Percentiles rank a stretch among this genome's conserved stretches.
phyloP scores from a whole-genome alignment of 805 yeast species.

The Starmerella scarabaei region DNA sequence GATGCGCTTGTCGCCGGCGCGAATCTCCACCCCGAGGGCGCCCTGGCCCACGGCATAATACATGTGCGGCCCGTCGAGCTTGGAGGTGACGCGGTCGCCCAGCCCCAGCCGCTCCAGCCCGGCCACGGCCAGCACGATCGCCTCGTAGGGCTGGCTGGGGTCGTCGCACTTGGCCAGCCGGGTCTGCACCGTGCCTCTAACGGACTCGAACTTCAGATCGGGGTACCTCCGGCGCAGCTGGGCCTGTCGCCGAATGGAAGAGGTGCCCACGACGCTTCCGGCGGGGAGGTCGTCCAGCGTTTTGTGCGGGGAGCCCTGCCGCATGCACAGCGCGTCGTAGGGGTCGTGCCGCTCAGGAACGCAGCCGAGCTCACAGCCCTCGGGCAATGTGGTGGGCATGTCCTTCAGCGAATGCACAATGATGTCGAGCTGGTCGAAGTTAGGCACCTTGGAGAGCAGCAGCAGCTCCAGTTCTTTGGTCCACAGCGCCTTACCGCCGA shows the following conservation, averaged over 20 bases:
- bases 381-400: constrained; percentile 78
- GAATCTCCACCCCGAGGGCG: constrained; percentile 84
- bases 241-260: constrained; percentile 86
- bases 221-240: constrained; percentile 75
- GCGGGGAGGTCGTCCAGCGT: constrained; percentile 61
- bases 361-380: constrained; percentile 80
- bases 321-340: constrained; percentile 80
- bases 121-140: constrained; percentile 84
- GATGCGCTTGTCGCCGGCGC: constrained; percentile 51
- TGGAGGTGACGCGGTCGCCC: constrained; percentile 60
- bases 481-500: constrained; percentile 95
- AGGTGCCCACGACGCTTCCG: constrained; percentile 85
- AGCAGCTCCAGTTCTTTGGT: constrained; percentile 84
- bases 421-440: constrained; percentile 62
- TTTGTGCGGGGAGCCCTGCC: constrained; percentile 47
- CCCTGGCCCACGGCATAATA: constrained; percentile 98
- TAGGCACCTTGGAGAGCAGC: constrained; percentile 44
- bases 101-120: constrained; percentile 68
- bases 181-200: constrained; percentile 76
- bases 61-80: constrained; percentile 65
- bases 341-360: constrained; percentile 82
- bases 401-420: constrained; percentile 92
- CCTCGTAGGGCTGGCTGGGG: constrained; percentile 46
- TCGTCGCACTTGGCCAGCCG: constrained; percentile 71
- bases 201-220: constrained; percentile 60